These are phyloP conservation scores for Venturia asperata DNA, from an alignment of 2,329 filamentous ascomycete species.

Conservation along the genomic window DNA sequence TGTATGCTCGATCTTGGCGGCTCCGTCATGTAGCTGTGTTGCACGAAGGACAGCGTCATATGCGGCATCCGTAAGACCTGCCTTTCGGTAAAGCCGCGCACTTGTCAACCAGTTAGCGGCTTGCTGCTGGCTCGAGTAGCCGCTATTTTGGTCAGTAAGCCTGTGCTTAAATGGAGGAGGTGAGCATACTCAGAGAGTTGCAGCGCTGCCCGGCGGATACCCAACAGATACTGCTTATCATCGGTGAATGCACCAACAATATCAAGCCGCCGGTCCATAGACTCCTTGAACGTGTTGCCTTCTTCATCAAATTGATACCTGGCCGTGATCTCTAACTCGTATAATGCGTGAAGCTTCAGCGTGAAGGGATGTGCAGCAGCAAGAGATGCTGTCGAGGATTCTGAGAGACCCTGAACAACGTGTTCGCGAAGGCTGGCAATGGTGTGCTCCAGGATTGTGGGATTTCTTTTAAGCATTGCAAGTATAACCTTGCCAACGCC, in stretches of 20 bases:
- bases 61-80: slow-evolving; percentile 74
- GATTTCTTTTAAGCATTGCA: slow-evolving; percentile 49
- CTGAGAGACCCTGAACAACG: slow-evolving; percentile 67
- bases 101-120: slow-evolving; percentile 80
- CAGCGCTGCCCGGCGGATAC: slow-evolving; percentile 81
- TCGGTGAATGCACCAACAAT: slow-evolving; percentile 80
- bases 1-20: slow-evolving; percentile 89
- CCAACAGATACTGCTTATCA: slow-evolving; percentile 90
- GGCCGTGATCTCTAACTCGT: slow-evolving; percentile 64
- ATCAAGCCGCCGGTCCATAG: slow-evolving; percentile 71
- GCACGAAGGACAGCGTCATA: slow-evolving; percentile 93
- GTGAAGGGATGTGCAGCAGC: slow-evolving; percentile 63
- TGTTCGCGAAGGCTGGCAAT: slow-evolving; percentile 61
- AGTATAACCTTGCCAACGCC: slow-evolving; percentile 64
- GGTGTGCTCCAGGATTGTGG: slow-evolving; percentile 46
- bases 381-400: slow-evolving; percentile 70
- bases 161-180: neutral
- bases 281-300: slow-evolving; percentile 36
- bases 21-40: slow-evolving; percentile 72
- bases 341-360: slow-evolving; percentile 76
- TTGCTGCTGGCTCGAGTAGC: slow-evolving; percentile 65
- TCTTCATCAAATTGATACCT: slow-evolving; percentile 33
- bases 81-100: slow-evolving; percentile 78
- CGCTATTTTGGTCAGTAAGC: slow-evolving; percentile 26
- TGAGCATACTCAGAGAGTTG: slow-evolving; percentile 58